Percentiles rank a stretch among this genome's conserved stretches.
phyloP scores from a whole-genome alignment of 352 stramenopile species.

The Peronospora destructor region DNA sequence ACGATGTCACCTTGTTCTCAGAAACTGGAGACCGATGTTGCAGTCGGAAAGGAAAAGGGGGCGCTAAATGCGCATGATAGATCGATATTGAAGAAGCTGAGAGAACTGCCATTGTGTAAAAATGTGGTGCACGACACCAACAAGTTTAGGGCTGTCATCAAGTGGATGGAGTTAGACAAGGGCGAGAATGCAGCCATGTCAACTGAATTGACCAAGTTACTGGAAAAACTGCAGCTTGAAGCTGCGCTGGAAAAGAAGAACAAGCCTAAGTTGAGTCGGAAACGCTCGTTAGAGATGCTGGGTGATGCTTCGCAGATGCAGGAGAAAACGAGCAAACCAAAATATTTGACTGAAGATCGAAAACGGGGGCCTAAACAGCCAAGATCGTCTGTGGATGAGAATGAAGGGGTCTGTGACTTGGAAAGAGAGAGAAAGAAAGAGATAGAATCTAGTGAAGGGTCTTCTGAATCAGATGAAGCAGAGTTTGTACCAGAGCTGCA shows the following conservation, averaged over 20 bases:
- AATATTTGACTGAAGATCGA: slow-evolving; percentile 9
- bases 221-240: slow-evolving; percentile 21
- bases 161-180: slow-evolving; percentile 51
- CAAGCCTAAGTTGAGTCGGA: slow-evolving; percentile 20
- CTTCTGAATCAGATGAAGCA: slow-evolving; percentile 37
- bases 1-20: background rate
- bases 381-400: slow-evolving; percentile 18
- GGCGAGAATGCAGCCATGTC: slow-evolving; percentile 35
- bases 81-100: slow-evolving; percentile 34
- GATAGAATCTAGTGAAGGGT: slow-evolving; percentile 25
- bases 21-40: slow-evolving; percentile 1
- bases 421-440: slow-evolving; percentile 34
- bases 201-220: slow-evolving; percentile 24
- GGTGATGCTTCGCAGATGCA: slow-evolving; percentile 33
- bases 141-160: slow-evolving; percentile 43
- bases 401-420: slow-evolving; percentile 27
- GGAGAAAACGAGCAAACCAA: slow-evolving; percentile 23
- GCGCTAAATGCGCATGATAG: slow-evolving; percentile 12
- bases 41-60: slow-evolving; percentile 3
- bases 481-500: slow-evolving; percentile 28
- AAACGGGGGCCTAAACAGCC: slow-evolving; percentile 15
- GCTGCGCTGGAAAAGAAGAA: slow-evolving; percentile 4
- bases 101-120: slow-evolving; percentile 32
- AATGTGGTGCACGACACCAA: slow-evolving; percentile 27
- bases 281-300: slow-evolving; percentile 35